Percentiles rank a stretch among this genome's conserved stretches.
These are phyloP conservation scores for Gardenia jasminoides DNA, from an alignment of 257 asterid genomes.

Conservation along the genomic window DNA sequence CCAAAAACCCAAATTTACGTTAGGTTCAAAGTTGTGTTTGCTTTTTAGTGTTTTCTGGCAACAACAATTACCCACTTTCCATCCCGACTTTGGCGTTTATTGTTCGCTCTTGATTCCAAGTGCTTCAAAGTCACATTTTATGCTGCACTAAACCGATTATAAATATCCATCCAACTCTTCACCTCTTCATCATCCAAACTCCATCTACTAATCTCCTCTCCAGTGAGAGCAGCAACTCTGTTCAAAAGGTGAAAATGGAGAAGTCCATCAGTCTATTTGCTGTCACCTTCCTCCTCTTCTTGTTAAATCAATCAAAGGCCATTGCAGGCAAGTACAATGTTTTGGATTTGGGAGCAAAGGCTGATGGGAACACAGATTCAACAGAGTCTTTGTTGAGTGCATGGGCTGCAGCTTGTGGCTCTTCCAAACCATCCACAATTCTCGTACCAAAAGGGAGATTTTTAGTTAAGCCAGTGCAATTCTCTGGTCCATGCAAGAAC, in stretches of 20 bases:
- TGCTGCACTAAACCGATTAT: slow-evolving; percentile 26
- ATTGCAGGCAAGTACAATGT: slow-evolving; percentile 27
- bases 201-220: neutral
- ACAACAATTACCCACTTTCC: neutral
- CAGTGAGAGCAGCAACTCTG: neutral
- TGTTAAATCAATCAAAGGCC: slow-evolving; percentile 19
- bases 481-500: slow-evolving; percentile 52
- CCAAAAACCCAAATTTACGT: neutral
- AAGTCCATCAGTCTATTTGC: slow-evolving; percentile 5
- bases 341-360: slow-evolving; percentile 45
- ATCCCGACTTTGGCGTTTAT: slow-evolving; percentile 7
- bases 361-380: slow-evolving; percentile 46
- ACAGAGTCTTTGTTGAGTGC: slow-evolving; percentile 38
- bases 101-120: slow-evolving; percentile 11
- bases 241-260: slow-evolving; percentile 8
- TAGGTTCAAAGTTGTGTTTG: slow-evolving; percentile 14
- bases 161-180: slow-evolving; percentile 28
- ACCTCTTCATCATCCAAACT: slow-evolving; percentile 25
- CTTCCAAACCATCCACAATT: slow-evolving; percentile 37
- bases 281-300: slow-evolving; percentile 18
- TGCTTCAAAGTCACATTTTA: neutral
- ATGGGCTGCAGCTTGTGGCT: slow-evolving; percentile 59
- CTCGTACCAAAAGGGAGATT: slow-evolving; percentile 52
- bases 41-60: neutral
- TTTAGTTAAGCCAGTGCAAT: slow-evolving; percentile 24